Evolutionary conservation across 2,329 filamentous ascomycete genomes (phyloP), one percentile per base, ranked within the genome.

Genomic region (Pseudocercospora pini-densiflorae): DNA sequence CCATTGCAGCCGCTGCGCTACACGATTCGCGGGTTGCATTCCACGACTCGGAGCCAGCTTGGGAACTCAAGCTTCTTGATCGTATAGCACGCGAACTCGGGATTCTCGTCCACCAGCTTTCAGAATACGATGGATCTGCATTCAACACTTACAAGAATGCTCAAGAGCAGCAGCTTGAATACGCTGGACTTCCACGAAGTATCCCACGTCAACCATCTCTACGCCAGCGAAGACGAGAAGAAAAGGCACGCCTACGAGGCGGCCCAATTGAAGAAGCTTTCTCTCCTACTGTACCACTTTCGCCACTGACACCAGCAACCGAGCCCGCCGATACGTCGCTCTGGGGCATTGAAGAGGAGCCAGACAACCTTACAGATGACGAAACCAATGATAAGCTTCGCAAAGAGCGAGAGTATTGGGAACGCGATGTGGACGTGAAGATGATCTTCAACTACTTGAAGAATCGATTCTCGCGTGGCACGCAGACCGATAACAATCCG

Each of bases 391-490:
- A 70, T 63, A 51, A 65, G 63, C 51, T 71, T 64, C 76, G 70
- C 75, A 78, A 80, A 55, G 87, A 89, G 65, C 82, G 82, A 23
- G 92, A 95, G 40, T 95, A 97, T 76, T 99, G 95, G 95, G 94
- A 98, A 79, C 89, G 90, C 67, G 92, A 97, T 62, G 86, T 98
- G 5, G 94, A 98, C 75, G 88, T 97, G 70, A 92, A 91, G 76
- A 91, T 97, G 77, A 92, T 98, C 36, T 98, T 98, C 82, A 89
- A 90, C 58, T 98, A 95, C 76, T 85, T 97, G 31, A 88, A 90
- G 65, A 91, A 88, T 19, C 89, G 92, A 66, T 94, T 97, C 78
- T 84, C 88, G 65, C 82, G 79, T 14, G 51, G 66, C 1, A 54
- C 69, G n/a, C 33, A 61, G 45, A 24, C 54, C 29, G 55, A 58